Evolutionary conservation across 768 basidiomycete species (phyloP), one percentile per base, ranked within the genome.

Genomic region (Lactifluus hygrophoroides): DNA sequence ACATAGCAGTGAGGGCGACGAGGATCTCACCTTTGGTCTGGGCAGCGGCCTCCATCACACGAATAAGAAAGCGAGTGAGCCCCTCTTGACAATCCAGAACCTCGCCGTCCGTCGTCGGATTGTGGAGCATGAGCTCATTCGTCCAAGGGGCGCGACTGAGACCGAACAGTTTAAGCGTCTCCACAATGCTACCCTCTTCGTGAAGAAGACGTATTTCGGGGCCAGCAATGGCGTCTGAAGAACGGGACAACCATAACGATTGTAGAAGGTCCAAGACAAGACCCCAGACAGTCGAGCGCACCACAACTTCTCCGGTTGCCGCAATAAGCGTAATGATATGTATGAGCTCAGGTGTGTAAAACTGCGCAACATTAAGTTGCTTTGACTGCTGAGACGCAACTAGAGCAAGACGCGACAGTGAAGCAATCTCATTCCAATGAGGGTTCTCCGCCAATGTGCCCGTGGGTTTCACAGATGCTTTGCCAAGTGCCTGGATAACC

Each of bases 221-320:
- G 13, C 77, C 66, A 1, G 68, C 78, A 27, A 75, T 74, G 5
- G 80, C 68, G 40, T 88, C 86, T 30, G 86, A 83, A 17, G 77
- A 72, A 42, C 79, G 76, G 16, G 79, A 71, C 48, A 82, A 72
- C 71, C 84, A 85, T 14, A 94, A 71, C 0, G 86, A 81, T 62
- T 94, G 93, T 17, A 94, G 71, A 35, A 91, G 77, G 69, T 93
- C 93, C 71, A 92, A 79, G 60, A 90, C 72, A 37, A 89, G 79
- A 9, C 88, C 92, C 67, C 90, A 91, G 40, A 90, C 81, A 4
- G 89, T 86, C 61, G 86, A 86, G 23, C 93, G 83, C 49, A 93
- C 82, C 13, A 84, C 71, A 0, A 83, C 71, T 6, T 87, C 80
- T 11, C 94, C 94, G 35, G 83, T 82, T 10, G 82, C 88, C 7